These are phyloP conservation scores for Eremomyces bilateralis DNA, from an alignment of 495 filamentous ascomycete species.

Conservation along the genomic window DNA sequence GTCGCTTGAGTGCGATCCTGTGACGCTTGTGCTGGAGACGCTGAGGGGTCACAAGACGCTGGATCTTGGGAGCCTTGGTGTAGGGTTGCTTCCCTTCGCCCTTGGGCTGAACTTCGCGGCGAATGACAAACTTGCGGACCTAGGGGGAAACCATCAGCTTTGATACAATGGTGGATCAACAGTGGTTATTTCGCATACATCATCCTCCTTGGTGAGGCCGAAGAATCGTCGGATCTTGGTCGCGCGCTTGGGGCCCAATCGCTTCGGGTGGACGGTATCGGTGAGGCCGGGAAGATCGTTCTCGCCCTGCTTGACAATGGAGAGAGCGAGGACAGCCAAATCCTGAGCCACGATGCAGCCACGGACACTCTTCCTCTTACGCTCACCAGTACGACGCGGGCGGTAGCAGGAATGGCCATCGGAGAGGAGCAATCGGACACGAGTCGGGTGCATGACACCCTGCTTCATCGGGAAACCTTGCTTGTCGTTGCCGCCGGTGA, in stretches of 20 bases:
- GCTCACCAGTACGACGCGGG: slow-evolving; percentile 88
- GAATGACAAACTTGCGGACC: slow-evolving; percentile 98
- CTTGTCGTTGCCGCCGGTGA: slow-evolving; percentile 99
- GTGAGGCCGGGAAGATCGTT: slow-evolving; percentile 81
- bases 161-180: slow-evolving; percentile 15
- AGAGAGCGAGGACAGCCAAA: slow-evolving; percentile 76
- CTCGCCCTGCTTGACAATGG: slow-evolving; percentile 94
- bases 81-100: slow-evolving; percentile 88
- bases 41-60: slow-evolving; percentile 97
- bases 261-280: slow-evolving; percentile 92
- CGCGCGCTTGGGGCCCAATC: slow-evolving; percentile 94
- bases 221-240: slow-evolving; percentile 99
- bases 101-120: slow-evolving; percentile 83
- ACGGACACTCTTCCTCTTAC: slow-evolving; percentile 94
- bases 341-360: slow-evolving; percentile 96
- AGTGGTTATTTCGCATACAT: slow-evolving; percentile 52
- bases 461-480: slow-evolving; percentile 99
- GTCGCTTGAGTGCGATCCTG: slow-evolving; percentile 89
- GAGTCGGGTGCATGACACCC: slow-evolving; percentile 93
- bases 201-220: slow-evolving; percentile 97
- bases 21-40: slow-evolving; percentile 99
- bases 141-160: slow-evolving; percentile 25
- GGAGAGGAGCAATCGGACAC: slow-evolving; percentile 84
- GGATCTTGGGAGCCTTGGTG: slow-evolving; percentile 99
- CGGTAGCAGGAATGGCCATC: slow-evolving; percentile 96